phyloP scores from a whole-genome alignment of 345 rosid genomes.

The Citrus inodora region DNA sequence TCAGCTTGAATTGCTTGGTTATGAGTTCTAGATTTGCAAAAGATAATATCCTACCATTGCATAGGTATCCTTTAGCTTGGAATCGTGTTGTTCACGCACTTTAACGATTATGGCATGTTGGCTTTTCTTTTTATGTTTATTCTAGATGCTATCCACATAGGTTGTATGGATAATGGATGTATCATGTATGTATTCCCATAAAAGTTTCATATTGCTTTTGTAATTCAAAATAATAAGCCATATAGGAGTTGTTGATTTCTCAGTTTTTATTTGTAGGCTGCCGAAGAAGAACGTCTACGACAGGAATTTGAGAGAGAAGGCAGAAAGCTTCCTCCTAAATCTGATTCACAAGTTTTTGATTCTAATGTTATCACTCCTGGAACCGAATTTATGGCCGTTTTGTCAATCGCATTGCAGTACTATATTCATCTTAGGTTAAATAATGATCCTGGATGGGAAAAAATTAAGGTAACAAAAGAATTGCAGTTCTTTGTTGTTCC shows the following conservation, averaged over 20 bases:
- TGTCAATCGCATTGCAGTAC: conserved; percentile 83
- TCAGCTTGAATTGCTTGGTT: not conserved
- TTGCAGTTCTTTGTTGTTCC: not conserved
- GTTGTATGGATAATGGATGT: not conserved
- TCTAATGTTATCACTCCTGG: conserved; percentile 97
- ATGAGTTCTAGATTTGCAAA: not conserved
- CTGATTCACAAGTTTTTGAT: conserved; percentile 62
- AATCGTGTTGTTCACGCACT: not conserved
- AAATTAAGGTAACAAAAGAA: conserved; percentile 57
- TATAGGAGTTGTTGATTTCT: conserved; percentile 1
- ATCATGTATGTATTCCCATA: not conserved
- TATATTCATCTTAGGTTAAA: conserved; percentile 78
- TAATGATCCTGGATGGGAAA: conserved; percentile 95
- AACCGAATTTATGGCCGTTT: conserved; percentile 82
- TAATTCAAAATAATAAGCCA: not conserved
- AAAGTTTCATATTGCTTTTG: too few species aligned
- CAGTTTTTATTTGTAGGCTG: conserved; percentile 45
- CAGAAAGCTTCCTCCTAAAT: conserved; percentile 72
- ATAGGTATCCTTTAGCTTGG: not conserved
- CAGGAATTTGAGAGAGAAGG: conserved; percentile 88
- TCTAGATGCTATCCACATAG: not conserved
- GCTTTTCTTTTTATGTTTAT: not conserved
- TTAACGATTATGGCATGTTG: not conserved
- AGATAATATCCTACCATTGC: not conserved
- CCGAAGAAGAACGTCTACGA: conserved; percentile 76